phyloP scores from a whole-genome alignment of 1,284 basidiomycete genomes.

The Crocinoboletus sp. region DNA sequence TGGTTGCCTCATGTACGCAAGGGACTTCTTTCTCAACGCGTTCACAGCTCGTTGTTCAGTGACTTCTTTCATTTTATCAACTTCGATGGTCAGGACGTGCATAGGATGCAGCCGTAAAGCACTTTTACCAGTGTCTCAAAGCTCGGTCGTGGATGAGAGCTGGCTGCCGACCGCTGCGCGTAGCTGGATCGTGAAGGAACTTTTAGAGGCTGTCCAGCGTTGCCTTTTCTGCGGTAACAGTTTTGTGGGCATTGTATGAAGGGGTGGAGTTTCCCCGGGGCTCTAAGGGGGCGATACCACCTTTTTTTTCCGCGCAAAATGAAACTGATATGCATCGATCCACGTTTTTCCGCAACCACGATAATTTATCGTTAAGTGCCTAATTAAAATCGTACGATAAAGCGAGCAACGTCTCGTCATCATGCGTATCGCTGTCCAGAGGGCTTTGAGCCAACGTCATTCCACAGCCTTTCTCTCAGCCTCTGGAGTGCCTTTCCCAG shows the following conservation, averaged over 20 bases:
- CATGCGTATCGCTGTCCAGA: slow-evolving; percentile 22
- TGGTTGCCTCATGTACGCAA: slow-evolving; percentile 20
- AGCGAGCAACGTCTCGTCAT: slow-evolving; percentile 24
- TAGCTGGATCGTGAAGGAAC: slow-evolving; percentile 60
- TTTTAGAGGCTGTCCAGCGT: slow-evolving; percentile 57
- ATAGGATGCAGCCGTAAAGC: slow-evolving; percentile 68
- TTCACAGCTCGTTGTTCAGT: slow-evolving; percentile 61
- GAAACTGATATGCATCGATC: slow-evolving; percentile 26
- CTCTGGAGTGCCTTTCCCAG: slow-evolving; percentile 36
- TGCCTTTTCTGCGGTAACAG: slow-evolving; percentile 65
- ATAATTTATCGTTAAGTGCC: slow-evolving; percentile 20
- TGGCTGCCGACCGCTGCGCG: slow-evolving; percentile 45
- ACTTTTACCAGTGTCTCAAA: slow-evolving; percentile 47
- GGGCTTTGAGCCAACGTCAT: slow-evolving; percentile 17
- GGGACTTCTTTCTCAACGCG: slow-evolving; percentile 18
- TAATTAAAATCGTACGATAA: slow-evolving; percentile 33
- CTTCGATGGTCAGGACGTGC: slow-evolving; percentile 63
- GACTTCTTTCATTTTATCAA: slow-evolving; percentile 66
- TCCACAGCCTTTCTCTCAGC: slow-evolving; percentile 30
- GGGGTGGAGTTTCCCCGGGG: slow-evolving; percentile 11
- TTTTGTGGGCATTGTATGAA: slow-evolving; percentile 53
- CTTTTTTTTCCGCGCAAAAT: slow-evolving; percentile 24
- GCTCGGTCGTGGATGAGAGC: slow-evolving; percentile 22
- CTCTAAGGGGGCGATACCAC: slow-evolving; percentile 27
- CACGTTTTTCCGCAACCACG: slow-evolving; percentile 27